Evolutionary conservation across 2,329 filamentous ascomycete genomes (phyloP).

Genomic region (Diaporthe destruens): DNA sequence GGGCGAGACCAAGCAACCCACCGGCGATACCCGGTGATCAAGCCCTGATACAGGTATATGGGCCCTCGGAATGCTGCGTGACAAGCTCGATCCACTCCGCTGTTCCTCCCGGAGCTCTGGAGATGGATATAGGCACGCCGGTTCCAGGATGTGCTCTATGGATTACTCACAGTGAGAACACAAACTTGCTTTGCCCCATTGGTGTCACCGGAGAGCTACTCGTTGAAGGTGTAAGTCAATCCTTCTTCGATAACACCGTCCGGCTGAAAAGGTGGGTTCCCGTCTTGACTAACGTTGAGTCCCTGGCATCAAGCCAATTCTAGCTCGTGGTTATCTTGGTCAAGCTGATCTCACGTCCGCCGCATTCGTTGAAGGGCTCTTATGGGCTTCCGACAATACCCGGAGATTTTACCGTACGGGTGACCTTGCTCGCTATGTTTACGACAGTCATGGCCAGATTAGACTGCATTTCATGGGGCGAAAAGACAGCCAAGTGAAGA

Average conservation of each 20-base stretch:
- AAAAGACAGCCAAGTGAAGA: conserved; percentile 66
- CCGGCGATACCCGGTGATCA: conserved; percentile 43
- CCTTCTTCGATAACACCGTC: not conserved
- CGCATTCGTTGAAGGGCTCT: not conserved
- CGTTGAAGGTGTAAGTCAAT: conserved; percentile 5
- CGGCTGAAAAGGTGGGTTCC: not conserved
- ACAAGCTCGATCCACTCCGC: not conserved
- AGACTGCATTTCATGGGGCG: conserved; percentile 47
- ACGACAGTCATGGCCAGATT: conserved; percentile 48
- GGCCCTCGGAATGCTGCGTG: conserved; percentile 12
- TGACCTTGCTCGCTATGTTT: conserved; percentile 52
- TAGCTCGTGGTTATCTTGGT: not conserved
- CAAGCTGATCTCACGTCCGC: not conserved
- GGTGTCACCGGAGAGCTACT: not conserved
- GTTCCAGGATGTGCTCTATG: not conserved
- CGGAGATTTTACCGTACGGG: conserved; percentile 54
- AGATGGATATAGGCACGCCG: not conserved
- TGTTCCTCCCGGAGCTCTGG: not conserved
- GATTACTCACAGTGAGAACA: not conserved
- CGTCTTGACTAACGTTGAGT: not conserved
- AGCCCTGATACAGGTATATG: conserved; percentile 53
- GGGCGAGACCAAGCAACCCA: conserved; percentile 44
- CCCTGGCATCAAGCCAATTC: not conserved
- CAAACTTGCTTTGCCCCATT: not conserved
- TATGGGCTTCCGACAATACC: not conserved